Base-by-base conservation (phyloP, 768 basidiomycete species). In the Pleurotus eryngii region DNA sequence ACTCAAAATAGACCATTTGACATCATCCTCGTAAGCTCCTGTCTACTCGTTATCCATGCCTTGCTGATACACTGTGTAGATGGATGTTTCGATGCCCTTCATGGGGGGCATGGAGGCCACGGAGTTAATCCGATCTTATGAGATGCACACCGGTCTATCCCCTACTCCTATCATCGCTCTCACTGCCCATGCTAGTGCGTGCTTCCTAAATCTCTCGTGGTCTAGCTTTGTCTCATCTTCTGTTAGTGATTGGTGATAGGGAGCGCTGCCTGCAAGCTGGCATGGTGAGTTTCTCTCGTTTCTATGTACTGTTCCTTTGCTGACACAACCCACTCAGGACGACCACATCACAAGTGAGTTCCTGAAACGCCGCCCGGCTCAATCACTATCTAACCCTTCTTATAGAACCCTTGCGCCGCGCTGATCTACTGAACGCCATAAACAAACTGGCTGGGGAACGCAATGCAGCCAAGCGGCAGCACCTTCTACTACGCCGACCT, bases 51-150 rank as follows among this genome's bases (percentile, higher is more conserved):
- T 3, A 46, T 37, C 45, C 6, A 11, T 15, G 61, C 14, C 60
- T 61, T 30, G 59, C 42, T 50, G 57, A 24, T 2, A 46, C 11
- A 50, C 5, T 12, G 27, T 51, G 14, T 59, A 96, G 91, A 98
- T 98, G 96, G 95, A 98, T 65, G 89, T 97, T 12, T 97, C 95
- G 9, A 95, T 96, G 93, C 93, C 95, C 5, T 89, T 95, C 72
- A 98, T 98, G 93, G 95, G 95, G 49, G 95, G 96, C 61, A 93
- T 96, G 87, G 95, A 99, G 72, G 93, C 96, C 1, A 99, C 97
- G 0, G 89, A 94, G 61, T 77, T 92, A 57, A 97, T 98, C 60
- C 85, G 96, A 51, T 81, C 84, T 38, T 92, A 86, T 67, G 96
- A 98, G 74, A 74, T 80, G 68, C 80, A 86, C 60, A 84, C 84